Base-by-base conservation (phyloP, 345 rosid genomes). In the Ricinus communis region DNA sequence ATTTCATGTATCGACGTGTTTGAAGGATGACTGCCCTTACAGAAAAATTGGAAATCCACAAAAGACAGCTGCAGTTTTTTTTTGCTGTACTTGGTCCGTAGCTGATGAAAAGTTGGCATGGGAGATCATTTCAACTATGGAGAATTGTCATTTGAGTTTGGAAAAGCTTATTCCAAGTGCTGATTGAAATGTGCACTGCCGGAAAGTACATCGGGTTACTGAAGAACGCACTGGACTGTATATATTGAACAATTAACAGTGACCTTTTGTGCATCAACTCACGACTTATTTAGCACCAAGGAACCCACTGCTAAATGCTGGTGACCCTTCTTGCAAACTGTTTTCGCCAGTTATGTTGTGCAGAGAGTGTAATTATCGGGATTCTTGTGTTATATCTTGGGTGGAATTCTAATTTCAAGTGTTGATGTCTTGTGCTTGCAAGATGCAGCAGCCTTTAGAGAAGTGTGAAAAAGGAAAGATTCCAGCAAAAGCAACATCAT, bases 1-100 rank as follows among this genome's bases (percentile, higher is more conserved):
- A 45, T 82, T 92, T 69, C 81, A 54, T 13, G 77, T 74, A 0
- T 76, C 84, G 1, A 6, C 79, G n/a, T 92, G 97, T 69, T 8
- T 15, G 36, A 85, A 81, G 19, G 90, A 89, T 33, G 65, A 50
- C 61, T 94, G 98, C 81, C 77, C 81, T n/a, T 80, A 87, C 75
- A 77, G 87, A 71, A 69, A 71, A 5, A 60, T 45, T 9, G 70
- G 65, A 16, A 24, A 45, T 33, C 28, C 24, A 30, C 68, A 61
- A 50, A 53, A 49, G 60, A 46, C 73, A 0, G 65, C 27, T 33
- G n/a, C 76, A 9, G 62, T 81, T 64, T 92, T 76, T 77, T 82
- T 86, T 62, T 95, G 97, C 77, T 95, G 97, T 74, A 73, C 62
- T 45, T 95, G 97, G 99, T 86, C 86, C 36, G 76, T 54, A 6